A percentile compares a stretch with the other conserved stretches of the same genome.
Evolutionary conservation across 768 basidiomycete genomes (phyloP).

Genomic region (Tylopilus rubrobrunneus): DNA sequence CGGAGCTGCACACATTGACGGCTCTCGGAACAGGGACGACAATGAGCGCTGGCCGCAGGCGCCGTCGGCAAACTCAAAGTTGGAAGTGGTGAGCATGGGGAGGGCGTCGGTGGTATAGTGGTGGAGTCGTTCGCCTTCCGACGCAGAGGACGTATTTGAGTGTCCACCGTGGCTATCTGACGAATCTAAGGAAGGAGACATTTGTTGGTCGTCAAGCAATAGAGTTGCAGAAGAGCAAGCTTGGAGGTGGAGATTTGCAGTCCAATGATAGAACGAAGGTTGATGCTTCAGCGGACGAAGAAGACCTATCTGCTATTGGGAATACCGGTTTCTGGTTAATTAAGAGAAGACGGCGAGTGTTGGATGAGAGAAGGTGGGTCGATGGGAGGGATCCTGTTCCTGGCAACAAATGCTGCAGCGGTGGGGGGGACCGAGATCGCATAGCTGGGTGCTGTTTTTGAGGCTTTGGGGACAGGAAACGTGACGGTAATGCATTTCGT

Average conservation of each 20-base stretch:
- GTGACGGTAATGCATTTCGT: conserved; percentile 27
- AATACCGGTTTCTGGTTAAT: conserved; percentile 17
- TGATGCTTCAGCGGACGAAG: conserved; percentile 19
- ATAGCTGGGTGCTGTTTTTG: conserved; percentile 19
- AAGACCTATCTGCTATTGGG: conserved; percentile 13
- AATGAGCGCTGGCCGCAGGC: conserved; percentile 1
- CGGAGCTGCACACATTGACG: background rate
- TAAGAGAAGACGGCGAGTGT: conserved; percentile 3
- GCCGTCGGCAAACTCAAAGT: conserved; percentile 1
- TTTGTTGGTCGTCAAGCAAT: conserved; percentile 32
- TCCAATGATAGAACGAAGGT: conserved; percentile 16
- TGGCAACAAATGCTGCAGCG: conserved; percentile 1
- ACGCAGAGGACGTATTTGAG: conserved; percentile 28
- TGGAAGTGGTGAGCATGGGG: conserved; percentile 17
- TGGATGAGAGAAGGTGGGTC: conserved; percentile 14
- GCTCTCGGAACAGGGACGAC: conserved; percentile 9
- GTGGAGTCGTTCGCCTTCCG: background rate
- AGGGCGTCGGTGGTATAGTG: conserved; percentile 3
- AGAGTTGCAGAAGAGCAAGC: conserved; percentile 19
- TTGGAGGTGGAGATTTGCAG: conserved; percentile 30
- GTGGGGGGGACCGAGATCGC: background rate
- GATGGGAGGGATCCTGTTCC: conserved; percentile 2
- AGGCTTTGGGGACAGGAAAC: conserved; percentile 10
- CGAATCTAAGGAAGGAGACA: conserved; percentile 28
- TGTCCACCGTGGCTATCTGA: background rate